phyloP scores from a whole-genome alignment of 805 yeast genomes.

The Cyberlindnera lachancei region DNA sequence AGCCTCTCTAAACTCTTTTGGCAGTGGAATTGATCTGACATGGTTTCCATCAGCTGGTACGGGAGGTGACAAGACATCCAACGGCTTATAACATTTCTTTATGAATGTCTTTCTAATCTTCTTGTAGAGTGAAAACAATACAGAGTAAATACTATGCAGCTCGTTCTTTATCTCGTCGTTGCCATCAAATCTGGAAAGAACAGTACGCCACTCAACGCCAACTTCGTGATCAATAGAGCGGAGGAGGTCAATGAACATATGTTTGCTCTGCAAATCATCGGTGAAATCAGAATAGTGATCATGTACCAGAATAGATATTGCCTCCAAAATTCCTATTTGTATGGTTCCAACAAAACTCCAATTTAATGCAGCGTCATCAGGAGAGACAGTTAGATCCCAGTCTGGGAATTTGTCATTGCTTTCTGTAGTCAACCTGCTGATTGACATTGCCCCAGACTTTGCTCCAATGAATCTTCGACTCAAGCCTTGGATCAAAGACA shows the following conservation, averaged over 20 bases:
- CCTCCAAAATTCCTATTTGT: constrained; percentile 76
- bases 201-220: constrained; percentile 39
- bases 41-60: constrained; percentile 2
- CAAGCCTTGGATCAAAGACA: constrained; percentile 42
- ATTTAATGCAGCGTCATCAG: constrained; percentile 44
- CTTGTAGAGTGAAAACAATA: constrained; percentile 42
- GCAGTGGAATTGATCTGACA: constrained; percentile 7
- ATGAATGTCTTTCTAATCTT: constrained; percentile 62
- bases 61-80: constrained; percentile 17
- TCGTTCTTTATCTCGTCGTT: constrained; percentile 17
- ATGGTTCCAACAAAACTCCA: constrained; percentile 67
- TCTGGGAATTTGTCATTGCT: constrained; percentile 38
- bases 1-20: constrained; percentile 39
- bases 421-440: constrained; percentile 26
- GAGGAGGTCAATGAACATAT: constrained; percentile 54
- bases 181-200: constrained; percentile 19
- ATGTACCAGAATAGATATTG: constrained; percentile 59
- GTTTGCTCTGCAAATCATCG: constrained; percentile 55
- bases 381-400: constrained; percentile 39
- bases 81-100: constrained; percentile 62
- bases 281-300: constrained; percentile 72
- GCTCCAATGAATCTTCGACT: constrained; percentile 55
- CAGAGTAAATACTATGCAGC: constrained; percentile 22
- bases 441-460: constrained; percentile 50
- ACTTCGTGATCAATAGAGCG: constrained; percentile 65